A percentile compares a stretch with the other conserved stretches of the same genome.
phyloP scores from a whole-genome alignment of 1,284 basidiomycete species.

The Cryptococcus amylolentus region DNA sequence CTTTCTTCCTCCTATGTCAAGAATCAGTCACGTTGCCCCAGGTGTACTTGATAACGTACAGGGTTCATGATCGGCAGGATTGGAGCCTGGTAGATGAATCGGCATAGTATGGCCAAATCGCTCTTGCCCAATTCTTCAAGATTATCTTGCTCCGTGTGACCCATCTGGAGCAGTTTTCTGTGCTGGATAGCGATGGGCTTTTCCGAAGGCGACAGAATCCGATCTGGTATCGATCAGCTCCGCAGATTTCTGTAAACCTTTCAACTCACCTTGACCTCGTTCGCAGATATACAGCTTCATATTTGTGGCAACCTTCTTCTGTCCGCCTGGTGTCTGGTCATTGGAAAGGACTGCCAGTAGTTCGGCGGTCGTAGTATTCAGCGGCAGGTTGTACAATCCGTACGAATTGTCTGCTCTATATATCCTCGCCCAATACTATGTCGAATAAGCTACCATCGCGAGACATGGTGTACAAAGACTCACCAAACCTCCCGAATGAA shows the following conservation, averaged over 20 bases:
- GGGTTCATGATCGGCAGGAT: slow-evolving; percentile 57
- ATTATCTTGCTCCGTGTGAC: slow-evolving; percentile 79
- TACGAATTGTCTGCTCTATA: slow-evolving; percentile 73
- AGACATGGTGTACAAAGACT: slow-evolving; percentile 4
- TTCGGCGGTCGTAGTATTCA: slow-evolving; percentile 67
- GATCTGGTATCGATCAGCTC: slow-evolving; percentile 57
- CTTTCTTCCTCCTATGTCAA: slow-evolving; percentile 61
- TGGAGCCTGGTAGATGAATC: slow-evolving; percentile 65
- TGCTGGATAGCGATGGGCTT: slow-evolving; percentile 80
- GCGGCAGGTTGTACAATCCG: slow-evolving; percentile 64
- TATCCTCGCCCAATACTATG: slow-evolving; percentile 61
- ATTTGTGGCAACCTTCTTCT: slow-evolving; percentile 56
- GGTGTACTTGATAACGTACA: slow-evolving; percentile 51
- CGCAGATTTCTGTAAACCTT: background rate
- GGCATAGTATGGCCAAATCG: slow-evolving; percentile 79
- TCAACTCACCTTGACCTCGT: slow-evolving; percentile 67
- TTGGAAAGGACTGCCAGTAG: slow-evolving; percentile 59
- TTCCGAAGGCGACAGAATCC: slow-evolving; percentile 74
- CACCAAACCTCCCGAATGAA: slow-evolving; percentile 16
- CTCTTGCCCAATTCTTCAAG: slow-evolving; percentile 75
- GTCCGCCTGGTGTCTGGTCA: slow-evolving; percentile 43
- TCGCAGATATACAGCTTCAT: slow-evolving; percentile 80
- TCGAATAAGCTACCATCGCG: background rate
- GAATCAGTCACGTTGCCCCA: slow-evolving; percentile 16
- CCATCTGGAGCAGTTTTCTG: slow-evolving; percentile 81